phyloP scores from a whole-genome alignment of 148 eudicot species.

The Rhododendron simsii region DNA sequence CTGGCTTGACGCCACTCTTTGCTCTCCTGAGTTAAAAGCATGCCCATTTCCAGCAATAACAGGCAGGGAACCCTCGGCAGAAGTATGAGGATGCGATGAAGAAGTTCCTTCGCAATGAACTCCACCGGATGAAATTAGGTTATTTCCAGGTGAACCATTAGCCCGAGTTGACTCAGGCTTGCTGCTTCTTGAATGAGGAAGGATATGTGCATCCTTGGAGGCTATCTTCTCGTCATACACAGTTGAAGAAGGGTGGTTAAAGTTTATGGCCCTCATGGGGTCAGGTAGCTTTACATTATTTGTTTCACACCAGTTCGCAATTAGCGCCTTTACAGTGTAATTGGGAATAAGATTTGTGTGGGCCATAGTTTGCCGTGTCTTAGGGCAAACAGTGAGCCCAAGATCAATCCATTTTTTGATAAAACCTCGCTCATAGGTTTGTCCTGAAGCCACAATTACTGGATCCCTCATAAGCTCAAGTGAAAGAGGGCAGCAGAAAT shows the following conservation, averaged over 20 bases:
- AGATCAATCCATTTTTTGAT: slow-evolving; percentile 91
- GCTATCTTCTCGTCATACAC: slow-evolving; percentile 36
- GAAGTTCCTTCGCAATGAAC: slow-evolving; percentile 34
- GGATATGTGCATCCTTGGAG: slow-evolving; percentile 22
- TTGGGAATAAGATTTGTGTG: slow-evolving; percentile 93
- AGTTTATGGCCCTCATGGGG: slow-evolving; percentile 51
- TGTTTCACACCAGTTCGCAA: slow-evolving; percentile 89
- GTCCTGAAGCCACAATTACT: slow-evolving; percentile 94
- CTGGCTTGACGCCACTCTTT: slow-evolving; percentile 35
- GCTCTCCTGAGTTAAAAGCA: slow-evolving; percentile 43
- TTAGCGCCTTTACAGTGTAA: slow-evolving; percentile 91
- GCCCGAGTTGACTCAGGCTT: slow-evolving; percentile 37
- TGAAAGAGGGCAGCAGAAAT: slow-evolving; percentile 94
- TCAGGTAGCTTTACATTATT: slow-evolving; percentile 85
- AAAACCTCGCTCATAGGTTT: slow-evolving; percentile 80
- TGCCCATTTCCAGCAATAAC: slow-evolving; percentile 36
- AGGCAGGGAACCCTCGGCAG: slow-evolving; percentile 56
- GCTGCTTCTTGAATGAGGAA: slow-evolving; percentile 41
- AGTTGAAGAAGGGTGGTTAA: slow-evolving; percentile 45
- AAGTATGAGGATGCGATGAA: slow-evolving; percentile 51
- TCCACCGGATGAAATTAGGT: slow-evolving; percentile 38
- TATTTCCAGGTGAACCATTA: slow-evolving; percentile 28
- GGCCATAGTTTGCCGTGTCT: slow-evolving; percentile 78
- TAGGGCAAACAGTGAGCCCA: slow-evolving; percentile 92
- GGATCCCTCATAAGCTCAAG: slow-evolving; percentile 98